Evolutionary conservation across 306 rosid species (phyloP).

Genomic region (Erythrophleum fordii): DNA sequence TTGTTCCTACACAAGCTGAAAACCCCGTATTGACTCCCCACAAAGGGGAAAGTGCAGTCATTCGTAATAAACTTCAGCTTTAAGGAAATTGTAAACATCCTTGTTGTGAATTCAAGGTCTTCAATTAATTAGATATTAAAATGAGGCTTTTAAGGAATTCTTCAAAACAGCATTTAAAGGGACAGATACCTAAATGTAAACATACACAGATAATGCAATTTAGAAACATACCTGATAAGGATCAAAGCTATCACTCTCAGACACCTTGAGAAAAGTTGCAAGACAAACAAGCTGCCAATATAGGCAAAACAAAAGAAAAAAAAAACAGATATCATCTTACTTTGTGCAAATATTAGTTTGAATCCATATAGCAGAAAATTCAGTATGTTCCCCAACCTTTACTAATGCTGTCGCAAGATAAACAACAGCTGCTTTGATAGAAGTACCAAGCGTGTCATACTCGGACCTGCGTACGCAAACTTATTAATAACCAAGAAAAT

Average conservation of each 20-base stretch:
- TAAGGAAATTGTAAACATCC: not conserved
- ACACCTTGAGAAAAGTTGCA: slow-evolving; percentile 95
- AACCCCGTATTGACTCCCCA: not conserved
- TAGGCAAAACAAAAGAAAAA: slow-evolving; percentile 2
- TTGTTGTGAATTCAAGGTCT: not conserved
- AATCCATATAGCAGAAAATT: slow-evolving; percentile 15
- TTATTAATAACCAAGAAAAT: slow-evolving; percentile 11
- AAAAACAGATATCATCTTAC: slow-evolving; percentile 14
- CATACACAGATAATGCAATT: slow-evolving; percentile 1
- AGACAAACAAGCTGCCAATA: slow-evolving; percentile 88
- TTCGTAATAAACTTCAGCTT: slow-evolving; percentile 14
- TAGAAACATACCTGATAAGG: slow-evolving; percentile 79
- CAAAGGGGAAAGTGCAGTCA: not conserved
- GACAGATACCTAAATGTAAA: not conserved
- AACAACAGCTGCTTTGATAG: slow-evolving; percentile 85
- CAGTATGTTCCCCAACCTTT: slow-evolving; percentile 59
- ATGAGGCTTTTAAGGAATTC: not conserved
- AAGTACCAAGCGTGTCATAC: slow-evolving; percentile 97
- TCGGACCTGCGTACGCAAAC: slow-evolving; percentile 72
- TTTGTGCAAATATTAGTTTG: slow-evolving; percentile 11
- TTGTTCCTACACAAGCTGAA: not conserved
- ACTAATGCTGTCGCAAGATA: slow-evolving; percentile 94
- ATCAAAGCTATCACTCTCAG: slow-evolving; percentile 94
- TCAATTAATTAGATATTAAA: not conserved
- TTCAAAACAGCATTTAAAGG: not conserved